Conservation (phyloP, 768 basidiomycete species). For the Lactarius pseudohatsudake region DNA sequence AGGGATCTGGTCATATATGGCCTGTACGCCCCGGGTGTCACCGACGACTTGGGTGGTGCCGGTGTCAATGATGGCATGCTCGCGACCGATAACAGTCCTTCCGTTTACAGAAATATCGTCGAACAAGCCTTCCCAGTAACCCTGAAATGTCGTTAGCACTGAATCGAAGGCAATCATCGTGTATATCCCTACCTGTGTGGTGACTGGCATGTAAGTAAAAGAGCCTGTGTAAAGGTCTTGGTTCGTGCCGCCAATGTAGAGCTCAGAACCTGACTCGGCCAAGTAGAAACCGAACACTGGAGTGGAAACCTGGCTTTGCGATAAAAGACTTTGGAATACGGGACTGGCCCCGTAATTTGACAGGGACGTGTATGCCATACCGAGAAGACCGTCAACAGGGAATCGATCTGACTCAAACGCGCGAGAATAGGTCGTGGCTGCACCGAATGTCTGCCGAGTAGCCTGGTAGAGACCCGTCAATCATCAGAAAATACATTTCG, state of each 20-base stretch:
- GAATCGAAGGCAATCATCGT: conserved; percentile 18
- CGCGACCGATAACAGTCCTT: conserved; percentile 9
- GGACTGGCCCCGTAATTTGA: conserved; percentile 31
- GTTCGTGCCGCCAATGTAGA: conserved; percentile 27
- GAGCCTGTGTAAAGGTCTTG: conserved; percentile 13
- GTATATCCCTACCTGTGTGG: not conserved
- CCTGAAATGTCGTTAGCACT: conserved; percentile 32
- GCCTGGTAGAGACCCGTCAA: conserved; percentile 33
- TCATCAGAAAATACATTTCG: not conserved
- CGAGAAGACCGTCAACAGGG: conserved; percentile 44
- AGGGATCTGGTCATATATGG: not conserved
- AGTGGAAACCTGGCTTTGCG: conserved; percentile 36
- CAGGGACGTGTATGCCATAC: conserved; percentile 38
- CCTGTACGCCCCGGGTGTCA: not conserved
- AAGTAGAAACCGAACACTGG: conserved; percentile 52
- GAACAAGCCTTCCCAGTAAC: conserved; percentile 29
- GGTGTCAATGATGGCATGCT: conserved; percentile 35
- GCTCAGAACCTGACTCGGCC: conserved; percentile 43
- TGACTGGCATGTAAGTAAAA: conserved; percentile 19
- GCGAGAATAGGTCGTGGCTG: conserved; percentile 42
- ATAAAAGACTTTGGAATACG: conserved; percentile 44
- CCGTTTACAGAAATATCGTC: conserved; percentile 32
- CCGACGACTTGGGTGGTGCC: conserved; percentile 36
- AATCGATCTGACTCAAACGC: conserved; percentile 34
- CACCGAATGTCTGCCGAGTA: conserved; percentile 44